Base-by-base conservation (phyloP, 1,284 basidiomycete species). In the Ustilago nuda region DNA sequence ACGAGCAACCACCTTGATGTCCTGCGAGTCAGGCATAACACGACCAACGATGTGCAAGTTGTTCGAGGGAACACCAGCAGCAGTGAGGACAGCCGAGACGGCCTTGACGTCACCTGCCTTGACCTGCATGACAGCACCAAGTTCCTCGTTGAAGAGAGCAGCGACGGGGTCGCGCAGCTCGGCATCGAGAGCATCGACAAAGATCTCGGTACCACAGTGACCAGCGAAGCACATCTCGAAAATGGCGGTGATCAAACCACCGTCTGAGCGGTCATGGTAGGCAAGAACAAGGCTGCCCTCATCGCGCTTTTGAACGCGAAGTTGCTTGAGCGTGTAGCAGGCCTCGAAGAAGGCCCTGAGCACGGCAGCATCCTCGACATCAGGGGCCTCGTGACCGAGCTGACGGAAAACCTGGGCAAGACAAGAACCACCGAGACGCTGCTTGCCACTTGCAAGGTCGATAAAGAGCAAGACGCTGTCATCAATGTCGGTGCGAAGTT, bases 201-300 rank as follows among this genome's bases (percentile, higher is more conserved):
- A 89, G 62, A 95, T 85, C 61, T 91, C 88, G 35, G 91, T 89
- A 36, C 97, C 97, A 11, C 91, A 89, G 60, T 92, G 91, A 30
- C 94, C 95, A 7, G 96, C 95, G 82, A 99, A 98, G 51, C 91
- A 90, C 97, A 99, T 99, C 87, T 99, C 97, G n/a, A 89, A 92
- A 36, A 98, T 85, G 4, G 95, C 93, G 0, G 93, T 92, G 86
- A 99, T 92, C 39, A 99, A 88, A 52, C 96, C 97, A 63, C 97
- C 97, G 82, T 99, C 97, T 0, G 96, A 98, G 23, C 96, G 91
- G 87, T 99, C 97, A 86, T 99, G 97, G 86, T 99, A 99, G 0
- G 97, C 95, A 45, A 98, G 88, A 0, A 99, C 91, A 30, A 93
- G 85, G 1, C 88, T 90, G 6, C 90, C 89, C 55, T 90, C 87